phyloP scores from a whole-genome alignment of 306 rosid species.

The Calophaca sinica region DNA sequence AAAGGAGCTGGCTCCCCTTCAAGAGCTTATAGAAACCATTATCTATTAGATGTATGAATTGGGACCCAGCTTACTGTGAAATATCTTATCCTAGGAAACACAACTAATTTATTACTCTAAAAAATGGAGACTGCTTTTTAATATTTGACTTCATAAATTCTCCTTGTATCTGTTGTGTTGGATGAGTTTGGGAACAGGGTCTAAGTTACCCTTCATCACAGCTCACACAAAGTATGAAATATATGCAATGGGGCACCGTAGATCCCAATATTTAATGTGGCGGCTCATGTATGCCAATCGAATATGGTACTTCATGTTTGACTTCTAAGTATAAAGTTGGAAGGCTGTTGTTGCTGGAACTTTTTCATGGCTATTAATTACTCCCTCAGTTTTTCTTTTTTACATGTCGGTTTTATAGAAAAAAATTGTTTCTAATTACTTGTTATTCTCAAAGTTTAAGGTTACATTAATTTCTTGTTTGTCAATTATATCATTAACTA shows the following conservation, averaged over 20 bases:
- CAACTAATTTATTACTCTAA: conserved; percentile 37
- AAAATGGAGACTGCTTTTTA: conserved; percentile 46
- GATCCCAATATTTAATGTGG: conserved; percentile 22
- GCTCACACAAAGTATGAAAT: conserved; percentile 24
- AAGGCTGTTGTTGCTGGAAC: conserved; percentile 34
- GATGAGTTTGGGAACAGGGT: conserved; percentile 47
- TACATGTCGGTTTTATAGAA: too few species aligned
- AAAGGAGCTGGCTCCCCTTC: conserved; percentile 99
- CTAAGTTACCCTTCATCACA: conserved; percentile 37
- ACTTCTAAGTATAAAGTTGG: neutral
- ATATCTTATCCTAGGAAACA: conserved; percentile 45
- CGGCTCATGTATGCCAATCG: conserved; percentile 25
- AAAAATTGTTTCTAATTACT: too few species aligned
- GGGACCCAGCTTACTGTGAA: conserved; percentile 46
- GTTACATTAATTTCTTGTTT: too few species aligned
- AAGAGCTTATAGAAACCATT: conserved; percentile 96
- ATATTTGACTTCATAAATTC: conserved; percentile 42
- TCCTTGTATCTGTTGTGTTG: conserved; percentile 48
- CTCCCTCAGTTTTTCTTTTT: too few species aligned
- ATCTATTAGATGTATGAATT: conserved; percentile 59
- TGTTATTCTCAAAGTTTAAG: too few species aligned
- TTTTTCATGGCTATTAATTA: conserved; percentile 1
- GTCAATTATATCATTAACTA: too few species aligned
- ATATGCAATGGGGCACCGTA: conserved; percentile 30
- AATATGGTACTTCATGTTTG: conserved; percentile 20